These are phyloP conservation scores for Globisporangium nunn DNA, from an alignment of 352 stramenopile species.

Conservation along the genomic window DNA sequence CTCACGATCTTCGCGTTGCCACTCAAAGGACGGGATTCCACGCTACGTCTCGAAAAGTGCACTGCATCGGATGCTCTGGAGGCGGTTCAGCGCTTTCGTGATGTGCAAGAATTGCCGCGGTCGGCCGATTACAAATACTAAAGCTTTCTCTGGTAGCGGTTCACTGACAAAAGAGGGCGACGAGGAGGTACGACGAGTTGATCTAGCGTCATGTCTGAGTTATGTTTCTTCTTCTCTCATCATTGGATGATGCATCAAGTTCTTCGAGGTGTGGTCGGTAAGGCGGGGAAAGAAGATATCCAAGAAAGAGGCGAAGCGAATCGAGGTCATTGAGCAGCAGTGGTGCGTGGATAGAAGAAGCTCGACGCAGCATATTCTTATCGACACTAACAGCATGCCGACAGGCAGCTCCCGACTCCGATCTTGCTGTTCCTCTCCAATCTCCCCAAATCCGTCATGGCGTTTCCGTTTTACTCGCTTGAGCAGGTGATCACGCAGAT, in stretches of 20 bases:
- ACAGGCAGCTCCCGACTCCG: conserved; percentile 39
- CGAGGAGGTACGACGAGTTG: conserved; percentile 15
- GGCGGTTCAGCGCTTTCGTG: conserved; percentile 64
- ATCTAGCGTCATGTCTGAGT: not conserved
- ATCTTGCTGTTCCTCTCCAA: conserved; percentile 65
- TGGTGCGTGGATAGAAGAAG: conserved; percentile 21
- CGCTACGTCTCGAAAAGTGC: conserved; percentile 48
- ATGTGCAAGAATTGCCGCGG: conserved; percentile 63
- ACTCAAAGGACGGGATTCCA: conserved; percentile 44
- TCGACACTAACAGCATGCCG: not conserved
- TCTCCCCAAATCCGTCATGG: conserved; percentile 60
- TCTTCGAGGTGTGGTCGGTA: conserved; percentile 57
- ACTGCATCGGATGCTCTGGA: conserved; percentile 44
- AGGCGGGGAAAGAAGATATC: conserved; percentile 27
- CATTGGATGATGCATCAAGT: conserved; percentile 27
- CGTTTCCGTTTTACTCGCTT: conserved; percentile 55
- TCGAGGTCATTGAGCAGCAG: conserved; percentile 38
- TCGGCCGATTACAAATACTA: conserved; percentile 25
- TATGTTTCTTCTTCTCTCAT: not conserved
- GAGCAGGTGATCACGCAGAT: conserved; percentile 46
- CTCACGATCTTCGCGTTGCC: not conserved
- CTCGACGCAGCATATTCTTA: too few species aligned
- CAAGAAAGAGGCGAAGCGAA: conserved; percentile 33
- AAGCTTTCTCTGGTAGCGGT: not conserved
- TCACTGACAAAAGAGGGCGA: conserved; percentile 4